These are phyloP conservation scores for Colletotrichum sp. DNA, from an alignment of 2,329 filamentous ascomycete genomes.

Conservation along the genomic window DNA sequence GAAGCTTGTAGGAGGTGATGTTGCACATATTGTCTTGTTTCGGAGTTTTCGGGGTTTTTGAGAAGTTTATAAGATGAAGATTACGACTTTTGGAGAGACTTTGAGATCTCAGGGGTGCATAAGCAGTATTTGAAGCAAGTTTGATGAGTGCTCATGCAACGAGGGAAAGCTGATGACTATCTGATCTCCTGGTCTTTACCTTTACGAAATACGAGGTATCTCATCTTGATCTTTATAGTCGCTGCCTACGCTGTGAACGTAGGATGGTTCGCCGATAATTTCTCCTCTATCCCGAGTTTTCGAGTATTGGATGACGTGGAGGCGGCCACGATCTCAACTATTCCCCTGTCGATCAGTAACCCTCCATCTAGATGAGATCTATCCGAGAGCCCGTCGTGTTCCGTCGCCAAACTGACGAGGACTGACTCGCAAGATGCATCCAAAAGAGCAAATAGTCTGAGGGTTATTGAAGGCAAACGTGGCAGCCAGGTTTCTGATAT, in stretches of 20 bases:
- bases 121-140: not conserved
- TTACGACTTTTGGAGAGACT: not conserved
- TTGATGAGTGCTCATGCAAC: not conserved
- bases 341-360: not conserved
- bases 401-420: not conserved
- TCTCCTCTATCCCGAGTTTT: not conserved
- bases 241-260: too few relatives aligned
- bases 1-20: conserved; percentile 53
- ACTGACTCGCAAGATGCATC: not conserved
- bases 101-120: not conserved
- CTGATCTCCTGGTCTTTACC: not conserved
- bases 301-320: not conserved
- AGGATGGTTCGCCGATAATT: not conserved
- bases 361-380: not conserved
- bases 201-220: not conserved
- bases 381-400: not conserved
- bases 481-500: conserved; percentile 15
- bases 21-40: conserved; percentile 47
- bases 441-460: conserved; percentile 16
- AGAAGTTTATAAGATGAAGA: not conserved
- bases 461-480: conserved; percentile 22
- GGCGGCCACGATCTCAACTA: not conserved
- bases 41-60: not conserved
- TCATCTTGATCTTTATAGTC: not conserved
- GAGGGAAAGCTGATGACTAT: not conserved